phyloP scores from a whole-genome alignment of 345 rosid genomes.

The Salix purpurea region DNA sequence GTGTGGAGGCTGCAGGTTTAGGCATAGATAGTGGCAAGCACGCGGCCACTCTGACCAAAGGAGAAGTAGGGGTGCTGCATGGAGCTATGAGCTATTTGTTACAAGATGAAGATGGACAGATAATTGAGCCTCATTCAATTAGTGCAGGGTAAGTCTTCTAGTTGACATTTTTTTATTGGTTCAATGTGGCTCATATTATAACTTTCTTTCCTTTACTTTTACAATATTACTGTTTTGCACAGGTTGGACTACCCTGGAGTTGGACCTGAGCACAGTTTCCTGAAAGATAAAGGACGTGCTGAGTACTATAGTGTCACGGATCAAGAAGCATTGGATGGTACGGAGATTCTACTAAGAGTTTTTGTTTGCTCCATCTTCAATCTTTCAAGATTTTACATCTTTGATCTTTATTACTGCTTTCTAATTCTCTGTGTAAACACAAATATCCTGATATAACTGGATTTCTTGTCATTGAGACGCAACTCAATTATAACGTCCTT shows the following conservation, averaged over 20 bases:
- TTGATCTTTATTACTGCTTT: neutral
- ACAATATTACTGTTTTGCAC: neutral
- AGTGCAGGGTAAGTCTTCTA: constrained; percentile 71
- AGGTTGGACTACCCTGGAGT: constrained; percentile 99
- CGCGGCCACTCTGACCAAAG: constrained; percentile 82
- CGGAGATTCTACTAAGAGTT: neutral
- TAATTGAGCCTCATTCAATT: constrained; percentile 86
- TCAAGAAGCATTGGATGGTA: constrained; percentile 90
- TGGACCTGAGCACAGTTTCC: constrained; percentile 95
- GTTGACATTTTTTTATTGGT: neutral
- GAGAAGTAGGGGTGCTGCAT: constrained; percentile 88
- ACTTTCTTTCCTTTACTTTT: neutral
- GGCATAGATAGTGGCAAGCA: constrained; percentile 93
- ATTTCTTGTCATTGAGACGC: neutral
- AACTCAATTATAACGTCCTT: neutral
- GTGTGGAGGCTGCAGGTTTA: constrained; percentile 94
- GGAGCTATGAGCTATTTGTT: constrained; percentile 97
- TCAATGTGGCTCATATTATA: neutral
- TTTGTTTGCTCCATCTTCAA: neutral
- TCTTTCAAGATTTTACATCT: neutral
- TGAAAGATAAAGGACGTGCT: constrained; percentile 80
- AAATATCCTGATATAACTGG: neutral
- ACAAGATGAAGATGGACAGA: constrained; percentile 92
- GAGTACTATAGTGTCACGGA: constrained; percentile 79
- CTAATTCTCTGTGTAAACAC: neutral